phyloP scores from a whole-genome alignment of 495 filamentous ascomycete genomes.

The Talaromyces adpressus region DNA sequence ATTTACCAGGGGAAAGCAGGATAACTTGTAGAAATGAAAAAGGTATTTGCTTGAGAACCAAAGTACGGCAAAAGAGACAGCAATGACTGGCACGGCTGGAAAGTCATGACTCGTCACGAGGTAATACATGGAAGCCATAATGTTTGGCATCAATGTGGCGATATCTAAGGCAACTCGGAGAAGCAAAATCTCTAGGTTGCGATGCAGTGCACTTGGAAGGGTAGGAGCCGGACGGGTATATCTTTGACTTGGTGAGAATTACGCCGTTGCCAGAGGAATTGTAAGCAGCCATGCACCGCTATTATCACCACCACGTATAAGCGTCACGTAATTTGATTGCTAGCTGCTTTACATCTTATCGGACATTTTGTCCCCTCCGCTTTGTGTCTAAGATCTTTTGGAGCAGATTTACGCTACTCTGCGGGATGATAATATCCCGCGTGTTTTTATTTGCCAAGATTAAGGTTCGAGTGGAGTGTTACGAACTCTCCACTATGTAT shows the following conservation, averaged over 20 bases:
- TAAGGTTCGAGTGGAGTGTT: background rate
- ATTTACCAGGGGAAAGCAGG: background rate
- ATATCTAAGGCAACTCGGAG: background rate
- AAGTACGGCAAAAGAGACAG: background rate
- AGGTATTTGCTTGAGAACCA: background rate
- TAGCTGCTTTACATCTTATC: background rate
- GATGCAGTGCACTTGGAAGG: background rate
- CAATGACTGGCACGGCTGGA: background rate
- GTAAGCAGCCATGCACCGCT: background rate
- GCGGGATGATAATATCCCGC: too few species aligned
- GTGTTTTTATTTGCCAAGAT: background rate
- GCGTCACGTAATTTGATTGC: background rate
- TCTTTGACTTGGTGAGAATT: background rate
- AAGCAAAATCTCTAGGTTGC: background rate
- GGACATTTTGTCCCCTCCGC: background rate
- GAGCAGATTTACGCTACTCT: too few species aligned
- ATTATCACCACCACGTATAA: background rate
- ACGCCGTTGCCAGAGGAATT: background rate
- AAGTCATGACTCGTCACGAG: background rate
- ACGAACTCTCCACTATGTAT: too few species aligned
- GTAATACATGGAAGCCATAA: background rate
- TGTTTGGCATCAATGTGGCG: background rate
- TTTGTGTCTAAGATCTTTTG: background rate
- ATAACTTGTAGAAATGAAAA: background rate
- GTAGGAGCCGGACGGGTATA: too few species aligned